Conservation (phyloP, 2,329 filamentous ascomycete species). For the Fragosphaeria purpurea region DNA sequence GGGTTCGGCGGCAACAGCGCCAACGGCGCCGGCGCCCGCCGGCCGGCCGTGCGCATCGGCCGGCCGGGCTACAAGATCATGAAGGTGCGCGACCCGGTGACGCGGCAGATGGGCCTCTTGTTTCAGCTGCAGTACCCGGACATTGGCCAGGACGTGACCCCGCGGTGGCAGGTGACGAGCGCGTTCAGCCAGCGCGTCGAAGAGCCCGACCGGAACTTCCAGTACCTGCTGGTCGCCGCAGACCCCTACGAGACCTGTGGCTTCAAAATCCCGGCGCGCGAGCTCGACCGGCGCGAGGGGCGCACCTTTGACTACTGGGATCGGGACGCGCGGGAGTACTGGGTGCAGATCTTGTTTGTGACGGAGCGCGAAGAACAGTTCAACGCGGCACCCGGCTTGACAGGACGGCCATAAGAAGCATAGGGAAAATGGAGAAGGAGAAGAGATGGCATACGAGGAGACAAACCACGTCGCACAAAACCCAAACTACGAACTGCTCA, state of each 20-base stretch:
- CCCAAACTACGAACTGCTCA: too few relatives aligned
- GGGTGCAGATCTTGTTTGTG: constrained; percentile 96
- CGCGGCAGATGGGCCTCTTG: constrained; percentile 79
- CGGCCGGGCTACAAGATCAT: constrained; percentile 96
- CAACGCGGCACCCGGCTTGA: constrained; percentile 52
- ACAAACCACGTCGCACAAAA: background rate
- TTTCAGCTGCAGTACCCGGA: constrained; percentile 96
- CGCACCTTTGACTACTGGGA: constrained; percentile 94
- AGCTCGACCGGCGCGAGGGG: constrained; percentile 82
- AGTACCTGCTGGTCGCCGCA: constrained; percentile 89
- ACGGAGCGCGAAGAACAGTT: constrained; percentile 93
- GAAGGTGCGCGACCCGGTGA: constrained; percentile 83
- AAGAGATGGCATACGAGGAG: background rate
- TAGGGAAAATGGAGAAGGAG: background rate
- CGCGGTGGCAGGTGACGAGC: constrained; percentile 92
- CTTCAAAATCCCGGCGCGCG: constrained; percentile 89
- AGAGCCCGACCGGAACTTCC: constrained; percentile 85
- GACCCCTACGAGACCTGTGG: constrained; percentile 97
- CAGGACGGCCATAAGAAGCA: constrained; percentile 31
- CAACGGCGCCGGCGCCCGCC: constrained; percentile 20
- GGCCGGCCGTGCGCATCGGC: constrained; percentile 89
- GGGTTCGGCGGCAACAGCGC: constrained; percentile 33
- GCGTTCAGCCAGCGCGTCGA: constrained; percentile 94
- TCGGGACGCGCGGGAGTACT: constrained; percentile 91
- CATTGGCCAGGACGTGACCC: constrained; percentile 63